Base-by-base conservation (phyloP, 1,284 basidiomycete species). In the Anthracocystis setariae region DNA sequence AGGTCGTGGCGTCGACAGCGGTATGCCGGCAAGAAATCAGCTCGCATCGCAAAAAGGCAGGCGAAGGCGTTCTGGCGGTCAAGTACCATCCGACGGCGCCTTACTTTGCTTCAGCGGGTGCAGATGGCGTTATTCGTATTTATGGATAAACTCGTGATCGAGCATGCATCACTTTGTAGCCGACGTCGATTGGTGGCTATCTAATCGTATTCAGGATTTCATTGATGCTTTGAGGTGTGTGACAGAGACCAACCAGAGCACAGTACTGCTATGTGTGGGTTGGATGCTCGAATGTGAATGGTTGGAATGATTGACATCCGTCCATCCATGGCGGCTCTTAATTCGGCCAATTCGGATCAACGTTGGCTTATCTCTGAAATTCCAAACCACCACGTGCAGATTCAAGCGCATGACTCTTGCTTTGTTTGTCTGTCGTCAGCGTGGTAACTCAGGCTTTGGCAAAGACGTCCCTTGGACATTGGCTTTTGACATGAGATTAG, bases 71-170 rank as follows among this genome's bases (percentile, higher is more conserved):
- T 15, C 86, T 96, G 65, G 91, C 90, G 72, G 90, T 94, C 17
- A 89, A 90, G 73, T 93, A 92, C 84, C 92, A 94, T 82, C 89
- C 91, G 8, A 88, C 90, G 57, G 84, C 94, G 60, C 92, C 92
- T 18, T 89, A 93, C 81, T 89, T 97, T 86, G 93, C 91, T 10
- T 94, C 91, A 79, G 92, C 92, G 7, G 94, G 94, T 18, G 93
- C 93, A 8, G 94, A 98, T 84, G 93, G 94, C n/a, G 90, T 93
- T 25, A 89, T 97, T 63, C 93, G 94, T 83, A 86, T 98, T 44
- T 97, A 74, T 44, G 80, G 81, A 5, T 29, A 29, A 29, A 29
- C 29, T 12, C 5, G 15, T 78, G 55, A 62, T 37, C n/a, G n/a
- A n/a, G n/a, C n/a, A n/a, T 37, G 8, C 35, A 37, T 37, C 13